Evolutionary conservation across 1,284 basidiomycete species (phyloP), one percentile per base, ranked within the genome.

Genomic region (Vanrija pseudolonga): DNA sequence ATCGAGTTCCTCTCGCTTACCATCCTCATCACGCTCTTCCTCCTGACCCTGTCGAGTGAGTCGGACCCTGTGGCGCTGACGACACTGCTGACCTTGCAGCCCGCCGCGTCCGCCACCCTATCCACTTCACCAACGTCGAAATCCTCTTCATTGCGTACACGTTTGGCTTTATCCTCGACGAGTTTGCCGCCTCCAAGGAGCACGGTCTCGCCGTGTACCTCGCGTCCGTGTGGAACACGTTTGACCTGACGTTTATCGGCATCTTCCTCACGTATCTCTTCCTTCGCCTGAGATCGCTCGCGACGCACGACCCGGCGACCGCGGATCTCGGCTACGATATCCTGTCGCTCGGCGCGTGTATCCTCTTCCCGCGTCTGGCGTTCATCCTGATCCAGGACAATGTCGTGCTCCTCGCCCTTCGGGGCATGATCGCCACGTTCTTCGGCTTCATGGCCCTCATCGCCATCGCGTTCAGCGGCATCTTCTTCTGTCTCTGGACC

Each of bases 131-230:
- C 20, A 46, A 62, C 67, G 19, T 87, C 77, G 91, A 94, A 70
- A 68, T 79, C 19, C 69, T 85, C 9, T 93, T 92, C 68, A 81
- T 90, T 44, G 63, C 90, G 15, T 87, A 89, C 63, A 85, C 85
- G 0, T 75, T 81, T 9, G 89, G 89, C 1, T 90, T 94, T 61
- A 77, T 85, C 2, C 75, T 94, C 39, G 88, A 88, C 60, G 75
- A 77, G 56, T 72, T 76, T 46, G 76, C 76, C 3, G 63, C 74
- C 0, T 70, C 71, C 4, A 71, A 76, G 48, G 90, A 92, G 71
- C 86, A 91, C 67, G 90, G 91, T 14, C 92, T 88, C 87, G 81
- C 82, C 43, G 88, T 92, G 50, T 90, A 90, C 69, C 82, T 89
- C 43, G 87, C 88, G 19, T 90, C 88, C 68, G 89, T 73, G 14